Evolutionary conservation across 352 stramenopile species (phyloP).

Genomic region (Phytophthora hibernalis): DNA sequence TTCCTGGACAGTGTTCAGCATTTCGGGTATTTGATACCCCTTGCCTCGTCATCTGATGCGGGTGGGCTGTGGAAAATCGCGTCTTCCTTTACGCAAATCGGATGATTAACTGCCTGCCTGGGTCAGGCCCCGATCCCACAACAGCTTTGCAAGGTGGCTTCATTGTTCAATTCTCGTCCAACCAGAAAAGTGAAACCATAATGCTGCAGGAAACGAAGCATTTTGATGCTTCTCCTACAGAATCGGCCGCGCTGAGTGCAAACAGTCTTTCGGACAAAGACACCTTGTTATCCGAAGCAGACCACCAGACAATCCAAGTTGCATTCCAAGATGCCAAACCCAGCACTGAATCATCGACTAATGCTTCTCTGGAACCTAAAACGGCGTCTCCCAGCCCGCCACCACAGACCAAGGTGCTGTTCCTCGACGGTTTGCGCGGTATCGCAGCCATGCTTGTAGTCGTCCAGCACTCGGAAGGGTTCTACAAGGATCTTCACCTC

Average conservation of each 20-base stretch:
- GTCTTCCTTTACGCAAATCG: too few relatives aligned
- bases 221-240: background rate
- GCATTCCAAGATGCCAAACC: conserved; percentile 6
- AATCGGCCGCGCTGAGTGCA: conserved; percentile 1
- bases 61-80: too few relatives aligned
- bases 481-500: conserved; percentile 18
- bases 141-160: background rate
- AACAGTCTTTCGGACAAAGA: conserved; percentile 12
- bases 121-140: too few relatives aligned
- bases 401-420: conserved; percentile 24
- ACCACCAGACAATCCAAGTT: conserved; percentile 12
- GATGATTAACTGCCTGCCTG: too few relatives aligned
- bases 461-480: conserved; percentile 26
- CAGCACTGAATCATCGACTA: background rate
- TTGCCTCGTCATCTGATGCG: too few relatives aligned
- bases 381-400: background rate
- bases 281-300: conserved; percentile 2
- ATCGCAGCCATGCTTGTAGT: conserved; percentile 33
- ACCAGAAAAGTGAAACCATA: background rate
- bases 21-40: too few relatives aligned
- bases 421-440: conserved; percentile 27
- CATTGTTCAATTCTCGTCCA: background rate
- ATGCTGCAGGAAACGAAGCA: conserved; percentile 1
- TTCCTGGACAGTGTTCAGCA: too few relatives aligned
- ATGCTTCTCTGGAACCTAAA: background rate